Evolutionary conservation across 2,329 filamentous ascomycete species (phyloP), one percentile per base, ranked within the genome.

Genomic region (Ophiostoma ulmi): DNA sequence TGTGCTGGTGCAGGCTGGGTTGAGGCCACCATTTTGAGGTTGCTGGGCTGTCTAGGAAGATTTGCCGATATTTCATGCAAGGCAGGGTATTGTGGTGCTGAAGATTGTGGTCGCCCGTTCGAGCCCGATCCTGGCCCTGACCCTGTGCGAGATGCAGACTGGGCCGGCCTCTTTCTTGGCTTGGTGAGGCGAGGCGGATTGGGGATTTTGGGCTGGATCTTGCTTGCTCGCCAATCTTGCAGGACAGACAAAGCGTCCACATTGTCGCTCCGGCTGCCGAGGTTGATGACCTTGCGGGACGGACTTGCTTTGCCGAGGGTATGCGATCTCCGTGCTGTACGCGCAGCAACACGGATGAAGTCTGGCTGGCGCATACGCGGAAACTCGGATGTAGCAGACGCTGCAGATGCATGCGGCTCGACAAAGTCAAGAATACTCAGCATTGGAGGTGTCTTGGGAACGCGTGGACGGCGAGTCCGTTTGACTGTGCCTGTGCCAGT

Each of bases 391-490:
- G 11, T 8, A 14, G 63, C n/a, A 14, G 63, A 66, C 20, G 64
- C n/a, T 22, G 8, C 3, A 39, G 35, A 39, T 13, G 63, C 7
- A n/a, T 26, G n/a, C 1, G 80, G 76, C 72, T 85, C 83, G 64
- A 85, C 80, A 31, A 88, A 83, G 77, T 90, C 88, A n/a, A 90
- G 76, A 70, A 90, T 88, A 74, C 88, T 85, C 26, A 90, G 80
- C 26, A 77, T 78, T 3, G 86, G 85, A n/a, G 84, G 79, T 1
- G 70, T 69, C 22, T 41, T 14, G 5, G 63, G 63, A 5, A n/a
- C 20, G 35, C 63, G 63, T 2, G 58, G 58, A 64, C 58, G 58
- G 22, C 63, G 63, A 7, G 11, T 5, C 20, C 63, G 35, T 10
- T 26, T 63, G 8, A 2, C 26, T 61, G 55, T 35, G 48, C 61